Evolutionary conservation across 441 rosid genomes (phyloP), one percentile per base, ranked within the genome.

Genomic region (Euphorbia schlechtendalii): DNA sequence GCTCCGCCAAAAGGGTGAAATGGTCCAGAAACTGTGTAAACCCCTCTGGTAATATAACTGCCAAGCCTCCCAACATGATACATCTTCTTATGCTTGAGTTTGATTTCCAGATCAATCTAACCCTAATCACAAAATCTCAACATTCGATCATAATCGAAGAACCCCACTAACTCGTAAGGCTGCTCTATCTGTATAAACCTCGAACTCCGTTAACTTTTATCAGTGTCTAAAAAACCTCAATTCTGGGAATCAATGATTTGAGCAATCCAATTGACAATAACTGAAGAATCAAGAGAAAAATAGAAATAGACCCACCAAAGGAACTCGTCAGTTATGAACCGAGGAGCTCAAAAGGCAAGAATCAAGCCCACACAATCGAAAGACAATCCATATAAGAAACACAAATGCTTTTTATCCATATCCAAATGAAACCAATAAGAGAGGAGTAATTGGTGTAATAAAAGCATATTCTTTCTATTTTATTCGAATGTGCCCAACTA

Each of bases 1-100:
- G 96, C 99, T 61, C 99, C 99, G 56, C 99, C 99, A 69, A 94
- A 94, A 0, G 97, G 96, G 66, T 94, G 99, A 64, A 94, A 91
- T 8, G 99, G 96, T 22, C 86, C 96, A 17, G 96, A 86, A 18
- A 86, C 92, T 22, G 89, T 84, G 69, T 81, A 89, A 43, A 90
- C 96, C 20, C 99, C 90, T 45, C 87, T 76, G 64, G 93, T 83
- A 76, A 94, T 84, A 72, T 87, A 89, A 76, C 83, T 91, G 36
- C 99, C 96, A 68, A 94, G 72, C 81, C 89, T 85, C 72, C 89
- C 96, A 21, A 94, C 94, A 8, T 96, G 83, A 64, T 84, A 75
- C 99, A 91, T 94, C 64, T 74, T 75, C 17, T 22, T 46, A 60
- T 51, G 56, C 48, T 43, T 24, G 17, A 56, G 71, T 61, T 64